A percentile compares a stretch with the other conserved stretches of the same genome.
Evolutionary conservation across 2,329 filamentous ascomycete species (phyloP).

Genomic region (Trichophaea hybrida): DNA sequence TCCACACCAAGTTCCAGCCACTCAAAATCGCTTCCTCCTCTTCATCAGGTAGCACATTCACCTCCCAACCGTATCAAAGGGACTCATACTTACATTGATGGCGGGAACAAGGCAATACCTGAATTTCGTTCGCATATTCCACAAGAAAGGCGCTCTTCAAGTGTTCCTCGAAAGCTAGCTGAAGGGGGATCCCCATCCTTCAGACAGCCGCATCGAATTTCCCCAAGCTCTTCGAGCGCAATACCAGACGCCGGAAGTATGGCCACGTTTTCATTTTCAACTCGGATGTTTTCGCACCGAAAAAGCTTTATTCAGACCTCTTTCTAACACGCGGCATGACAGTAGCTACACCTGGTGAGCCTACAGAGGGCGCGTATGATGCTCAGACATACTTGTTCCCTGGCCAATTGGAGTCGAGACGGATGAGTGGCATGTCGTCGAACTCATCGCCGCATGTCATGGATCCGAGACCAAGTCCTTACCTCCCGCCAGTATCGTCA

Average conservation of each 20-base stretch:
- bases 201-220: slow-evolving; percentile 11
- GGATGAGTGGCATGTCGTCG: slow-evolving; percentile 16
- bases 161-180: slow-evolving; percentile 16
- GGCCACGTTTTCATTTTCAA: slow-evolving; percentile 8
- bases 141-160: slow-evolving; percentile 16
- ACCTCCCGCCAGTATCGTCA: slow-evolving; percentile 16
- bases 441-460: slow-evolving; percentile 12
- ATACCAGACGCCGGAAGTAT: slow-evolving; percentile 20
- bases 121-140: slow-evolving; percentile 25
- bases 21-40: slow-evolving; percentile 20
- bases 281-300: slow-evolving; percentile 12
- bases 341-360: slow-evolving; percentile 14
- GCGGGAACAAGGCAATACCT: slow-evolving; percentile 22
- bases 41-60: slow-evolving; percentile 23
- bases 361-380: slow-evolving; percentile 15
- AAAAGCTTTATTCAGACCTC: slow-evolving; percentile 6
- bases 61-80: slow-evolving; percentile 1
- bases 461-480: slow-evolving; percentile 19
- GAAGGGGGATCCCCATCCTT: slow-evolving; percentile 19
- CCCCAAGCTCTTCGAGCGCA: slow-evolving; percentile 16
- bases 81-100: slow-evolving; percentile 7
- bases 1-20: neutral
- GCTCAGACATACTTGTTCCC: slow-evolving; percentile 15
- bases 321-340: slow-evolving; percentile 13
- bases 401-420: slow-evolving; percentile 13